Evolutionary conservation across 768 basidiomycete species (phyloP).

Genomic region (Rhodosporidiobolus odoratus): DNA sequence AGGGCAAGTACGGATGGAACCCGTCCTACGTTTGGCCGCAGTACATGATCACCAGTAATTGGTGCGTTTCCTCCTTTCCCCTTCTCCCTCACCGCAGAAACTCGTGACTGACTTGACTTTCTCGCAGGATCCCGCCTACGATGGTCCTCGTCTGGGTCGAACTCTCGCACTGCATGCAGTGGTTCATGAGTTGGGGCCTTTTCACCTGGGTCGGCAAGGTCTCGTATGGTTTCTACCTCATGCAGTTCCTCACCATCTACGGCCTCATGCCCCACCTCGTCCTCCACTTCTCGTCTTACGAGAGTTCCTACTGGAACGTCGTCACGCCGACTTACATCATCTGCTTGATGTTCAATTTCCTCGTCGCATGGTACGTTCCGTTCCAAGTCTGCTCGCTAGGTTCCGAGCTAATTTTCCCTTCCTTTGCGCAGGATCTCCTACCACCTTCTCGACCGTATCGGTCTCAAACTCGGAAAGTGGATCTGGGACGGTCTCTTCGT

Average conservation of each 20-base stretch:
- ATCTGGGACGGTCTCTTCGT: conserved; percentile 46
- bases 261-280: conserved; percentile 43
- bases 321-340: conserved; percentile 43
- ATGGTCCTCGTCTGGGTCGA: conserved; percentile 44
- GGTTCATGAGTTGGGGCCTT: conserved; percentile 43
- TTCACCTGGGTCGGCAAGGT: conserved; percentile 46
- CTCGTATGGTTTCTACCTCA: conserved; percentile 45
- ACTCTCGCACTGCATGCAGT: conserved; percentile 44
- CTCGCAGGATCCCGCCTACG: conserved; percentile 36
- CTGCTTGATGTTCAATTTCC: conserved; percentile 44
- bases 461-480: conserved; percentile 45
- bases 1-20: conserved; percentile 42
- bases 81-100: background rate
- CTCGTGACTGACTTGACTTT: background rate
- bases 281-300: conserved; percentile 39
- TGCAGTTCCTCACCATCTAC: conserved; percentile 45
- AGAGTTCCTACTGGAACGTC: conserved; percentile 41
- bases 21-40: conserved; percentile 43
- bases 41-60: conserved; percentile 43
- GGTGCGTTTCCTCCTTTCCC: conserved; percentile 19
- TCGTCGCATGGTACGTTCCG: conserved; percentile 40
- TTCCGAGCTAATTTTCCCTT: background rate
- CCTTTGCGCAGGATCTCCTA: conserved; percentile 38
- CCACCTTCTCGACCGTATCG: conserved; percentile 44
- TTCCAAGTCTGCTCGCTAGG: background rate